Percentiles rank a stretch among this genome's conserved stretches.
Conservation (phyloP, 208 protist genomes). For the Plasmodiophora brassicae region DNA sequence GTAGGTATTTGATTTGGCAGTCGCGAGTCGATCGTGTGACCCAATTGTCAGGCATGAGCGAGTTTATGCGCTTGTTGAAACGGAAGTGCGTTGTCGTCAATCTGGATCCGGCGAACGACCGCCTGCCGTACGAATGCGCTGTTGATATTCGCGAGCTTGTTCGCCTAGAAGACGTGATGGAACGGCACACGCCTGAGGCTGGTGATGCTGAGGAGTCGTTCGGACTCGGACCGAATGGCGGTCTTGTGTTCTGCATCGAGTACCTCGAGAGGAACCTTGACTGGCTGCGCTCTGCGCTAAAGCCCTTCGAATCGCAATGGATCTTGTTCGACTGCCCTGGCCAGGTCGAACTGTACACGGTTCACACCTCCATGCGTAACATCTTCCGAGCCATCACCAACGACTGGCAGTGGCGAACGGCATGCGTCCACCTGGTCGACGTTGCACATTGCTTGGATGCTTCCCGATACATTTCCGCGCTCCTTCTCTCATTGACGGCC, state of each 20-base stretch:
- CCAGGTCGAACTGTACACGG: conserved; percentile 97
- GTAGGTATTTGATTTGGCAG: conserved; percentile 78
- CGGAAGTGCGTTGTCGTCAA: conserved; percentile 76
- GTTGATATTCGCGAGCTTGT: conserved; percentile 87
- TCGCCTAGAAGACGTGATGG: conserved; percentile 78
- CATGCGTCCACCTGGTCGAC: conserved; percentile 83
- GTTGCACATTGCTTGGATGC: conserved; percentile 82
- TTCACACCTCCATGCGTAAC: conserved; percentile 75
- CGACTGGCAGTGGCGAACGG: not conserved
- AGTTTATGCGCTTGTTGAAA: conserved; percentile 27
- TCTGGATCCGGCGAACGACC: conserved; percentile 95
- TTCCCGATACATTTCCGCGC: conserved; percentile 86
- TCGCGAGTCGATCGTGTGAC: not conserved
- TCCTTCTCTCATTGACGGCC: conserved; percentile 82
- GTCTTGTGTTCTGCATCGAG: conserved; percentile 91
- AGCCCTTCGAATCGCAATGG: conserved; percentile 72
- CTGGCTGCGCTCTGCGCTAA: conserved; percentile 86
- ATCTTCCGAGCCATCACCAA: conserved; percentile 67
- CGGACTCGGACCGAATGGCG: conserved; percentile 92
- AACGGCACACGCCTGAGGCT: no score
- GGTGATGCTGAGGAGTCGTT: conserved; percentile 34
- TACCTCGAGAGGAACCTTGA: conserved; percentile 83
- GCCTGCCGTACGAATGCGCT: conserved; percentile 77
- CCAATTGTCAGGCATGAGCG: not conserved
- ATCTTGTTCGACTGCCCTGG: conserved; percentile 95